A percentile compares a stretch with the other conserved stretches of the same genome.
These are phyloP conservation scores for Aegilops sharonensis DNA, from an alignment of 176 grass and related monocot species.

Conservation along the genomic window DNA sequence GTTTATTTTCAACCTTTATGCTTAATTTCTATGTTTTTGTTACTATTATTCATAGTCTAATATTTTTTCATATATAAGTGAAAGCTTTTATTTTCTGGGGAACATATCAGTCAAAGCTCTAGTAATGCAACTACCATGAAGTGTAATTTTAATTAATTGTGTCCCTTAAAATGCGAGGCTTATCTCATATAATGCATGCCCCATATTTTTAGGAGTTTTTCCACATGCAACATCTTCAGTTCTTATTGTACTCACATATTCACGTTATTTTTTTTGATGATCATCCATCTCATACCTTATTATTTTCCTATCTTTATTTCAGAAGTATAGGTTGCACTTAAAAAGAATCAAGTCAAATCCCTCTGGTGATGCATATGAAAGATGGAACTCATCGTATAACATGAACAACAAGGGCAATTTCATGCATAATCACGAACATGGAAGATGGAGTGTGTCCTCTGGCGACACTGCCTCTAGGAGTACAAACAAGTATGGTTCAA, in stretches of 20 bases:
- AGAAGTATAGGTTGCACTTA: conserved; percentile 66
- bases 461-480: background rate
- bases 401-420: conserved; percentile 20
- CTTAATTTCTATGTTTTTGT: background rate
- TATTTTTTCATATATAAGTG: background rate
- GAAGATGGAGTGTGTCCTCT: conserved; percentile 13
- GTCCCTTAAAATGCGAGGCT: background rate
- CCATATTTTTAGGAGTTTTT: conserved; percentile 8
- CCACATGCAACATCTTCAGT: background rate
- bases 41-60: background rate
- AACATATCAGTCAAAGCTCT: too few species aligned
- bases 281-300: background rate
- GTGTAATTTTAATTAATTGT: background rate
- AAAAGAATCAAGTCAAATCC: conserved; percentile 20
- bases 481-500: conserved; percentile 14
- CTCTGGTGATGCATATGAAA: conserved; percentile 18
- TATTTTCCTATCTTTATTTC: conserved; percentile 23
- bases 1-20: conserved; percentile 24
- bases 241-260: background rate
- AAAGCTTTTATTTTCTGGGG: background rate
- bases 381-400: conserved; percentile 10
- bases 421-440: conserved; percentile 10
- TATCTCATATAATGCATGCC: background rate
- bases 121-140: background rate
- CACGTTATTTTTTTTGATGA: background rate